phyloP scores from a whole-genome alignment of 768 basidiomycete species.

The Daedaleopsis nitida region DNA sequence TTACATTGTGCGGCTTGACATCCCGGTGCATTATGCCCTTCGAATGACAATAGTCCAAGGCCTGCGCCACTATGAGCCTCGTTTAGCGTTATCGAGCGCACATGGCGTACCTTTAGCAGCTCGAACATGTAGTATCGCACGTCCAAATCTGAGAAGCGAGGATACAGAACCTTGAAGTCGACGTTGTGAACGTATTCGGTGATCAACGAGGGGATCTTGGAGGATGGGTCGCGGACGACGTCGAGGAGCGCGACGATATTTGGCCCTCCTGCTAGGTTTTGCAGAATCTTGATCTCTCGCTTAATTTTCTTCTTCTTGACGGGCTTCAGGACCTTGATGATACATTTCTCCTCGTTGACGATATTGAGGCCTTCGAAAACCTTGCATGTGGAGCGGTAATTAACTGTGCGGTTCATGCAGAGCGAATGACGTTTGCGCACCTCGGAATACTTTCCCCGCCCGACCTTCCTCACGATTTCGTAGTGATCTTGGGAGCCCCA shows the following conservation, averaged over 20 bases:
- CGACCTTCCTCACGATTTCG: slow-evolving; percentile 96
- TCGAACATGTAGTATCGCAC: slow-evolving; percentile 97
- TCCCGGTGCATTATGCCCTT: slow-evolving; percentile 99
- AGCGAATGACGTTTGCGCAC: slow-evolving; percentile 40
- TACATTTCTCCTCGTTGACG: slow-evolving; percentile 90
- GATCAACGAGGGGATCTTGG: slow-evolving; percentile 95
- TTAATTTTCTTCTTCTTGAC: slow-evolving; percentile 99
- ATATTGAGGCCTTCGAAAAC: slow-evolving; percentile 94
- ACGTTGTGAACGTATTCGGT: slow-evolving; percentile 98
- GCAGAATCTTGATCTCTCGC: slow-evolving; percentile 97
- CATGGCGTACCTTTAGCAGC: slow-evolving; percentile 75
- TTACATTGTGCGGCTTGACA: slow-evolving; percentile 98
- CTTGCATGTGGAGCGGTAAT: slow-evolving; percentile 36
- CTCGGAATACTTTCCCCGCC: slow-evolving; percentile 94
- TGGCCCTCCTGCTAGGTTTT: slow-evolving; percentile 94
- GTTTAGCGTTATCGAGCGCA: background rate
- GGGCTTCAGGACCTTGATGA: slow-evolving; percentile 98
- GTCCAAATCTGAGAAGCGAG: slow-evolving; percentile 93
- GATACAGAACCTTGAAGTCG: slow-evolving; percentile 96
- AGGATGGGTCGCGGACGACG: slow-evolving; percentile 93
- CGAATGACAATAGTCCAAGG: slow-evolving; percentile 96
- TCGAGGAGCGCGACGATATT: slow-evolving; percentile 93
- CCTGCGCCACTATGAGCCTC: slow-evolving; percentile 44
- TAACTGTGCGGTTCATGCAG: background rate
- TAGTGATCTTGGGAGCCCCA: slow-evolving; percentile 98